These are phyloP conservation scores for Cicer chorassanicum DNA, from an alignment of 306 rosid genomes.

Conservation along the genomic window DNA sequence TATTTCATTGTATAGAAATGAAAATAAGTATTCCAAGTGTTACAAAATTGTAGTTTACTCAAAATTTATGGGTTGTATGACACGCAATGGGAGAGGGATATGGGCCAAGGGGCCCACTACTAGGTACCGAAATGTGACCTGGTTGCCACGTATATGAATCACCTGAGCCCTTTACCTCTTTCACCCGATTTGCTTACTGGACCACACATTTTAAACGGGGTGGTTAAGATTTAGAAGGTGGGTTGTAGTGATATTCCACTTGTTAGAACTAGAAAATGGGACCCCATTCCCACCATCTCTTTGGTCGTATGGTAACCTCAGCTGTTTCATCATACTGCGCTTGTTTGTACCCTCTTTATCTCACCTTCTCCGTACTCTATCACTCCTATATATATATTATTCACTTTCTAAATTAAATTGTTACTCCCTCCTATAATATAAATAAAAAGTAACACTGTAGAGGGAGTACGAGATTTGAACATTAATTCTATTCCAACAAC, in stretches of 20 bases:
- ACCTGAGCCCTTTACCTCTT: constrained; percentile 37
- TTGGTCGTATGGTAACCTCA: constrained; percentile 47
- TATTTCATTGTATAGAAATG: too few species aligned
- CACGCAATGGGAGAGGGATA: constrained; percentile 37
- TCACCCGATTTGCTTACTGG: constrained; percentile 33
- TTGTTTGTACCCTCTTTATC: constrained; percentile 37
- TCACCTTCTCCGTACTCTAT: constrained; percentile 33
- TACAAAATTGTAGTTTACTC: too few species aligned
- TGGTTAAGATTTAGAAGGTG: constrained; percentile 63
- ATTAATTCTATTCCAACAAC: constrained; percentile 33
- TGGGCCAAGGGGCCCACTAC: constrained; percentile 43
- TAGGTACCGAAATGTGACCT: constrained; percentile 21
- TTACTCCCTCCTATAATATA: too few species aligned
- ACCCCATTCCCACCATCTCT: constrained; percentile 25
- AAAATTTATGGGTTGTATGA: neutral
- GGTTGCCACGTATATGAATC: constrained; percentile 42
- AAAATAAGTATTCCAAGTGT: too few species aligned
- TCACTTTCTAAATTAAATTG: too few species aligned
- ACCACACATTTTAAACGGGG: constrained; percentile 52
- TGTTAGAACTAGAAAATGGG: constrained; percentile 48
- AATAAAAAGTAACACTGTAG: too few species aligned
- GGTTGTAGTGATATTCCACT: constrained; percentile 58
- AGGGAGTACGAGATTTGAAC: neutral
- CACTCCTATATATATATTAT: neutral
- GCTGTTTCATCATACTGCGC: constrained; percentile 38